Evolutionary conservation across 306 rosid species (phyloP), one percentile per base, ranked within the genome.

Genomic region (Pterocarpus macrocarpus): DNA sequence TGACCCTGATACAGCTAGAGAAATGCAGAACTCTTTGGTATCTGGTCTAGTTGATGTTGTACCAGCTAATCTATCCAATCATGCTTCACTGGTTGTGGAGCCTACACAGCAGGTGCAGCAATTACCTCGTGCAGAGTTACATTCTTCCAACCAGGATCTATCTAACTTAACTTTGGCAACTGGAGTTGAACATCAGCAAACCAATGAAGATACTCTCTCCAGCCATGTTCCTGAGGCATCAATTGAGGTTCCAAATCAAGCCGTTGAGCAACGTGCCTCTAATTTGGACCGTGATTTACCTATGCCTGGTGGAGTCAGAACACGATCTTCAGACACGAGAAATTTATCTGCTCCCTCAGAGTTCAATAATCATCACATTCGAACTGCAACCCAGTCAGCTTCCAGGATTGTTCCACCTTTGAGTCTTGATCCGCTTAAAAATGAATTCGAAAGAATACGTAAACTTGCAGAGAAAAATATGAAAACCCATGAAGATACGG

Each of bases 391-490:
- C 58, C 86, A 64, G 28, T 59, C 79, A 64, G 83, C 75, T 41
- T 85, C 84, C 30, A 76, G 62, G 82, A 63, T 50, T 67, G 52
- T 82, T 57, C 77, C 66, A 5, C 75, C 67, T 56, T 44, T 63
- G 52, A 43, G 36, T 56, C 32, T 2, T 70, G 97, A 95, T 80
- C 96, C 96, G 6, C 90, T 95, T 59, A 83, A 84, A 66, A 75
- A 32, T 67, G 97, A 91, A 87, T 69, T 88, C 81, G 95, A 89
- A 71, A 90, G 84, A 79, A 52, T 92, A 65, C 76, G 33, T 7
- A 87, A 65, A 76, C 87, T 87, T 79, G 53, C 57, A 32, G 89
- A 86, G 10, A 68, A 86, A 63, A 69, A 56, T 38, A 36, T 53
- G 3, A 90, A 83, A 78, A 43, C 10, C 16, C 72, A 63, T 77